Percentiles rank a stretch among this genome's conserved stretches.
These are phyloP conservation scores for Trypanosoma congolense DNA, from an alignment of 208 protist genomes.

Conservation along the genomic window DNA sequence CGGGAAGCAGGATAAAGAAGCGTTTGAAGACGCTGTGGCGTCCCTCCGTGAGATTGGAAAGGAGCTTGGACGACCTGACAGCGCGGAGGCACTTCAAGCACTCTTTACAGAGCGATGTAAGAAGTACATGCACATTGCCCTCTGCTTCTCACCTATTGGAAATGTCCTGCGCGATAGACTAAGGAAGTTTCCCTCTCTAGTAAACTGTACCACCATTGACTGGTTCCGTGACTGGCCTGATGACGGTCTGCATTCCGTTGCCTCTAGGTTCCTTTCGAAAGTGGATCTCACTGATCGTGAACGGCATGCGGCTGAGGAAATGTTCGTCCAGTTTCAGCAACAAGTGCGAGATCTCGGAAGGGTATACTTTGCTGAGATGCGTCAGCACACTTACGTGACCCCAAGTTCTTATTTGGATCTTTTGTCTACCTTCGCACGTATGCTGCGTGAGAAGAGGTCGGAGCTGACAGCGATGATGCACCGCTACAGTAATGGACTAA, in stretches of 20 bases:
- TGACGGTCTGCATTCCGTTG: constrained; percentile 91
- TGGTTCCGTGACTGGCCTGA: constrained; percentile 97
- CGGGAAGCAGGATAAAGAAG: constrained; percentile 89
- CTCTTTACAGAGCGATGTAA: constrained; percentile 92
- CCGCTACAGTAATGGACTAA: constrained; percentile 86
- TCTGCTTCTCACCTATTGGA: constrained; percentile 97
- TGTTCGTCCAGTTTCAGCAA: constrained; percentile 92
- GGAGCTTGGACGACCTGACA: constrained; percentile 78
- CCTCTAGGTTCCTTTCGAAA: constrained; percentile 78
- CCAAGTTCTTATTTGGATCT: constrained; percentile 96
- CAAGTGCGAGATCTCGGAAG: constrained; percentile 78
- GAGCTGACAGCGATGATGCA: constrained; percentile 85
- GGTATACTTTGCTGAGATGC: constrained; percentile 83
- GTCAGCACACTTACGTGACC: constrained; percentile 93
- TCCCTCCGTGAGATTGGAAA: constrained; percentile 84
- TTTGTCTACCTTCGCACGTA: constrained; percentile 85
- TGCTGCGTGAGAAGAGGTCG: constrained; percentile 80
- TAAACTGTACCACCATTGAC: constrained; percentile 99
- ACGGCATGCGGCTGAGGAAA: constrained; percentile 64
- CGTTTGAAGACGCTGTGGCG: constrained; percentile 83
- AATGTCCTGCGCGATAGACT: constrained; percentile 91
- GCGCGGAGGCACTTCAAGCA: constrained; percentile 74
- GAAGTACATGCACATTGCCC: constrained; percentile 94
- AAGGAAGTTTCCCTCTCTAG: constrained; percentile 95
- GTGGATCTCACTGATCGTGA: constrained; percentile 76